These are phyloP conservation scores for Pyrrhoderma noxium DNA, from an alignment of 1,284 basidiomycete genomes.

Conservation along the genomic window DNA sequence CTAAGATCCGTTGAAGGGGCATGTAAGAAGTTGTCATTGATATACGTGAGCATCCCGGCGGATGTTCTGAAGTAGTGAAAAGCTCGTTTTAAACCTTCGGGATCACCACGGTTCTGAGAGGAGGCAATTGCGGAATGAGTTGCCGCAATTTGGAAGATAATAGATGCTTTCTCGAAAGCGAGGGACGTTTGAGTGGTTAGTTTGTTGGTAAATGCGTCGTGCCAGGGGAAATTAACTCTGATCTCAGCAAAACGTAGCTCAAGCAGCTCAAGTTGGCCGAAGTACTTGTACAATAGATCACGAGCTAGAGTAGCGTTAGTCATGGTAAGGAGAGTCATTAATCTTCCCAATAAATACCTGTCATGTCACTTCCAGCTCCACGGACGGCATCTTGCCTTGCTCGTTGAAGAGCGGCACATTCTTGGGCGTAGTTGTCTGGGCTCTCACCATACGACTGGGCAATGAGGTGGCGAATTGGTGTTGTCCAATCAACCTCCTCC, in stretches of 20 bases:
- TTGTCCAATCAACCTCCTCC: conserved; percentile 88
- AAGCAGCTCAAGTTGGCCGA: conserved; percentile 95
- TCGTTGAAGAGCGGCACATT: conserved; percentile 79
- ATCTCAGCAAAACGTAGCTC: conserved; percentile 97
- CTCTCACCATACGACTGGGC: conserved; percentile 90
- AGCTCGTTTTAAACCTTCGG: conserved; percentile 91
- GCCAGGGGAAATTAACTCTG: conserved; percentile 92
- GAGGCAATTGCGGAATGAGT: conserved; percentile 89
- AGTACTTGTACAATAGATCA: conserved; percentile 98
- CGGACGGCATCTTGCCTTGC: conserved; percentile 93
- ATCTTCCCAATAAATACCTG: conserved; percentile 44
- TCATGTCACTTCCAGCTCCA: conserved; percentile 90
- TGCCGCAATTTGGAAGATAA: conserved; percentile 94
- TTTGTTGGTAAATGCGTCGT: conserved; percentile 94
- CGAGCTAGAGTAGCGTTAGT: conserved; percentile 46
- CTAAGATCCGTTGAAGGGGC: conserved; percentile 96
- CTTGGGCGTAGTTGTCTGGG: conserved; percentile 80
- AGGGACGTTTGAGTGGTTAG: conserved; percentile 92
- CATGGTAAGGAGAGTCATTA: not conserved
- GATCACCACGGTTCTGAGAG: conserved; percentile 75
- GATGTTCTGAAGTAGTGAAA: conserved; percentile 92
- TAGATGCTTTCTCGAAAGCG: conserved; percentile 96
- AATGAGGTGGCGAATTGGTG: conserved; percentile 81
- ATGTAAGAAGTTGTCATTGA: conserved; percentile 99
- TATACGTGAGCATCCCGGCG: conserved; percentile 96